phyloP scores from a whole-genome alignment of 208 protist genomes.

The Herpetomonas tarakana region DNA sequence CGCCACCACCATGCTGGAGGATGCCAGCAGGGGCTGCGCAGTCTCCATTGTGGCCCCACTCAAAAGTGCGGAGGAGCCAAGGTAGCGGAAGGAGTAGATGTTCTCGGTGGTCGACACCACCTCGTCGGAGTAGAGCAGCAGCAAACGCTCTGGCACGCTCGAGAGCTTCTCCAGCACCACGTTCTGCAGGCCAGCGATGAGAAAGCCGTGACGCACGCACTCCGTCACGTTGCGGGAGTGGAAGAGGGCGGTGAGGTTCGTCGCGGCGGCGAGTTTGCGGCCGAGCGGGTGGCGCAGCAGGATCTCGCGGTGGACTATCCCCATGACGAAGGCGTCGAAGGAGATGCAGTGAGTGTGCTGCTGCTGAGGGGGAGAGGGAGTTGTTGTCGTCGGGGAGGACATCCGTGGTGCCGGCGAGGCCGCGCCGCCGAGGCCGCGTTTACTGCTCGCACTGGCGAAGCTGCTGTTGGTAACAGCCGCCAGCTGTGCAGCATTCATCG shows the following conservation, averaged over 20 bases:
- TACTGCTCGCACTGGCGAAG: background rate
- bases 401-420: slow-evolving; percentile 6
- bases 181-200: slow-evolving; percentile 65
- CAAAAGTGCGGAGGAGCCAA: slow-evolving; percentile 46
- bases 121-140: slow-evolving; percentile 68
- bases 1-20: slow-evolving; percentile 7
- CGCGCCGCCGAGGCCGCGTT: background rate
- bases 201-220: slow-evolving; percentile 77
- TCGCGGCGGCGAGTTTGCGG: slow-evolving; percentile 67
- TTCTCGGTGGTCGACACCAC: slow-evolving; percentile 63
- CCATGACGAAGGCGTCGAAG: slow-evolving; percentile 83
- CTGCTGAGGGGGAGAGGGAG: background rate
- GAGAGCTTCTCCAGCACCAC: slow-evolving; percentile 62
- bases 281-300: slow-evolving; percentile 82
- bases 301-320: slow-evolving; percentile 75
- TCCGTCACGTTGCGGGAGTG: slow-evolving; percentile 74
- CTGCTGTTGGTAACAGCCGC: background rate
- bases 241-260: slow-evolving; percentile 74
- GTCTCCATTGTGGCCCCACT: slow-evolving; percentile 38
- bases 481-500: too few species aligned
- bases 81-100: slow-evolving; percentile 84
- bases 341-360: slow-evolving; percentile 43
- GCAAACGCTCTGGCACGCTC: slow-evolving; percentile 46
- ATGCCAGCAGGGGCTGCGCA: slow-evolving; percentile 26
- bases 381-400: slow-evolving; percentile 4